phyloP scores from a whole-genome alignment of 257 asterid species.

The Forsythia suspensa region DNA sequence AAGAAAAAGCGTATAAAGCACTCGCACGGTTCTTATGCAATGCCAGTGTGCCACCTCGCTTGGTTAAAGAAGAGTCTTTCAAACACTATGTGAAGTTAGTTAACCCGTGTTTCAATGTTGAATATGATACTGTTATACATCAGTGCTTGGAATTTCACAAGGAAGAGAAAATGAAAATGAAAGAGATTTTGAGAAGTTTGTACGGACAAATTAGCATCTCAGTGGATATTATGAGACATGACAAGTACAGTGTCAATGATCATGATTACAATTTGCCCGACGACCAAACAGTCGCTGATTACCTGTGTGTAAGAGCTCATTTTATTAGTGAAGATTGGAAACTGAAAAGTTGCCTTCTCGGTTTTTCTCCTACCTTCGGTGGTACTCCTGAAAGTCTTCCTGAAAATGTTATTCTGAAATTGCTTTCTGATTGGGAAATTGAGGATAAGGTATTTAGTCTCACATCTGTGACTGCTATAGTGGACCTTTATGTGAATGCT shows the following conservation, averaged over 20 bases:
- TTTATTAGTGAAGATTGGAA: constrained; percentile 28
- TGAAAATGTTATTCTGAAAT: constrained; percentile 9
- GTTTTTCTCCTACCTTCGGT: not conserved
- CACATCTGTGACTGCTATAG: constrained; percentile 2
- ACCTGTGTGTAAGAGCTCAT: constrained; percentile 19
- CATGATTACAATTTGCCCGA: not conserved
- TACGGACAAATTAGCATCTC: not conserved
- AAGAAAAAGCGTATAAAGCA: not conserved
- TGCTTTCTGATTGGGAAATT: constrained; percentile 18
- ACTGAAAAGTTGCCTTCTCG: constrained; percentile 14
- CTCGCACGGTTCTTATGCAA: not conserved
- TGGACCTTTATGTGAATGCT: constrained; percentile 13
- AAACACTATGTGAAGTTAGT: not conserved
- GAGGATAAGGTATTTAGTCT: constrained; percentile 13
- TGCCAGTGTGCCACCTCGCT: constrained; percentile 1
- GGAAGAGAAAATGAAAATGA: not conserved
- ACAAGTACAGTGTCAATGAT: not conserved
- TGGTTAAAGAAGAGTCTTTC: not conserved
- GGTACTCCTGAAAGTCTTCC: not conserved
- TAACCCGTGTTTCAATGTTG: not conserved
- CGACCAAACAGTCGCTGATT: not conserved
- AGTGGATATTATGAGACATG: not conserved
- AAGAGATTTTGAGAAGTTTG: constrained; percentile 3
- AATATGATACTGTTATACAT: not conserved
- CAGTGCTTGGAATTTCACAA: not conserved